Evolutionary conservation across 331 rosid genomes (phyloP).

Genomic region (Erythrophleum ivorense): DNA sequence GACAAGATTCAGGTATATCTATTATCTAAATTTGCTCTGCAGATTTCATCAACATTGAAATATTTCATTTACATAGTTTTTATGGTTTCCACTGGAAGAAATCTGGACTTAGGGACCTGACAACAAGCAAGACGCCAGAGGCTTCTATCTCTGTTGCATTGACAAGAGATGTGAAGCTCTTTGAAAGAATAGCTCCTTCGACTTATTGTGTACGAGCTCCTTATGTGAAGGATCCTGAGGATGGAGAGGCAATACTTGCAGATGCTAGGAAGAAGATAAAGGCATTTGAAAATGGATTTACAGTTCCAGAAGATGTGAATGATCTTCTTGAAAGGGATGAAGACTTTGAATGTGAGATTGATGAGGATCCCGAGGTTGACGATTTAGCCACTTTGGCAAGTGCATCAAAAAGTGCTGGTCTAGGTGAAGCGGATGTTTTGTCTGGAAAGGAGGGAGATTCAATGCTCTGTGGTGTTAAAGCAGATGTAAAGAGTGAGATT

Average conservation of each 20-base stretch:
- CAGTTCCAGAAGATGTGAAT: constrained; percentile 78
- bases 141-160: constrained; percentile 97
- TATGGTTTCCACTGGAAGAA: constrained; percentile 60
- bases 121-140: constrained; percentile 93
- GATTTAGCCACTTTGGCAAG: constrained; percentile 58
- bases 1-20: constrained; percentile 86
- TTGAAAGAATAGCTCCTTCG: constrained; percentile 95
- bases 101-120: constrained; percentile 95
- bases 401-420: constrained; percentile 51
- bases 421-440: too few species aligned
- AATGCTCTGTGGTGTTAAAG: too few species aligned
- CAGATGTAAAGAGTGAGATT: too few species aligned
- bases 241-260: constrained; percentile 83
- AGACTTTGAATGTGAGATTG: constrained; percentile 90
- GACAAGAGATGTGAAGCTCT: constrained; percentile 94
- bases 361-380: constrained; percentile 91
- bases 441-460: too few species aligned
- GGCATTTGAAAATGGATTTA: constrained; percentile 84
- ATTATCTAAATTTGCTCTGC: too few species aligned
- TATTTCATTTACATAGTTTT: too few species aligned
- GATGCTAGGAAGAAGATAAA: constrained; percentile 89
- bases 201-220: constrained; percentile 89
- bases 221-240: constrained; percentile 82
- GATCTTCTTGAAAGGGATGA: constrained; percentile 92
- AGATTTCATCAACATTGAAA: too few species aligned